phyloP scores from a whole-genome alignment of 164 flowering plant genomes.

The Stephania yunnanensis region DNA sequence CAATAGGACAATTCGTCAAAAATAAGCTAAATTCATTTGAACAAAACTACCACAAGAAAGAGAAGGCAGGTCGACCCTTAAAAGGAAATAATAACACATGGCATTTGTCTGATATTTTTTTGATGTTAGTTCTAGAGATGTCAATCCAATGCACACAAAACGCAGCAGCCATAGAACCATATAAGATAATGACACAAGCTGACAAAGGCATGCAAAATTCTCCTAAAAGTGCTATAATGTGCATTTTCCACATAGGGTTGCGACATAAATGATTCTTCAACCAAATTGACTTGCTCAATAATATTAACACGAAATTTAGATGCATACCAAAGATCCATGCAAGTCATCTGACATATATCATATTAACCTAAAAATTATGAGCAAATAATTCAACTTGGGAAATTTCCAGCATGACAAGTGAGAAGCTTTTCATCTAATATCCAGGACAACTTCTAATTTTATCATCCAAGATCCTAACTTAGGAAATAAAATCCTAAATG shows the following conservation, averaged over 20 bases:
- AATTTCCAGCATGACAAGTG: neutral
- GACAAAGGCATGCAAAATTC: neutral
- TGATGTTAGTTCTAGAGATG: neutral
- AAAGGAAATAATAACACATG: no score
- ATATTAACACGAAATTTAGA: neutral
- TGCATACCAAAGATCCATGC: neutral
- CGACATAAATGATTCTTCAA: no score
- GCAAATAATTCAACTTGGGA: neutral
- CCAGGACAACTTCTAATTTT: neutral
- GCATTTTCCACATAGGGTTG: neutral
- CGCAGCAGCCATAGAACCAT: neutral
- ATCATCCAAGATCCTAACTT: neutral
- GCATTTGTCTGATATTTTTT: no score
- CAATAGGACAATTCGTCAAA: neutral
- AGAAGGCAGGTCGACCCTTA: no score
- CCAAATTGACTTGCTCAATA: neutral
- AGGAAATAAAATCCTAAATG: neutral
- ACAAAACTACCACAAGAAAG: no score
- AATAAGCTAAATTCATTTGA: no score
- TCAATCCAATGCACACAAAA: neutral
- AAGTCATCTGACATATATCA: no score
- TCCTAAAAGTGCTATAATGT: neutral
- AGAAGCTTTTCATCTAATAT: neutral
- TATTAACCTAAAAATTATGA: no score
- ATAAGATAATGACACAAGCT: neutral